phyloP scores from a whole-genome alignment of 2,329 filamentous ascomycete species.

The Pseudogymnoascus sp. region DNA sequence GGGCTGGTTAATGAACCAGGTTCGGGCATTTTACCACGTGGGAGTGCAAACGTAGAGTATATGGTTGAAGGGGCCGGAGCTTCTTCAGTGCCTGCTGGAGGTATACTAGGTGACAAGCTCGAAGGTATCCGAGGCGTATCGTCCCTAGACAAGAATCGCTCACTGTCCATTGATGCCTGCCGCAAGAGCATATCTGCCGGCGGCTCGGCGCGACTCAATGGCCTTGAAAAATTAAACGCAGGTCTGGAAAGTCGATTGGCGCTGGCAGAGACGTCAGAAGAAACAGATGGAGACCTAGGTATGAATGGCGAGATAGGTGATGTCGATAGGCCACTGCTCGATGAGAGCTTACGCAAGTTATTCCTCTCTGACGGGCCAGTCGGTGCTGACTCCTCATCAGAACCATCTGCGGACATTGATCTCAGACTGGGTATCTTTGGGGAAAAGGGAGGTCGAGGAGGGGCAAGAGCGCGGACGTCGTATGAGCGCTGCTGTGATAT shows the following conservation, averaged over 20 bases:
- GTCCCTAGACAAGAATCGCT: slow-evolving; percentile 55
- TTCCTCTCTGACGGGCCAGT: slow-evolving; percentile 52
- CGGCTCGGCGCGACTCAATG: slow-evolving; percentile 65
- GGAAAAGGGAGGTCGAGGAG: slow-evolving; percentile 35
- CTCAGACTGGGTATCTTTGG: slow-evolving; percentile 48
- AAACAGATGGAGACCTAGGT: slow-evolving; percentile 72
- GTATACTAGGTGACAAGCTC: slow-evolving; percentile 64
- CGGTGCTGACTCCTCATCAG: slow-evolving; percentile 61
- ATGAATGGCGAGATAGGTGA: slow-evolving; percentile 57
- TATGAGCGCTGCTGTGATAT: slow-evolving; percentile 24
- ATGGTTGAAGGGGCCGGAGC: slow-evolving; percentile 62
- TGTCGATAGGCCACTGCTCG: slow-evolving; percentile 54
- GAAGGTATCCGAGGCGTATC: slow-evolving; percentile 61
- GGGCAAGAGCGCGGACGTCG: slow-evolving; percentile 35
- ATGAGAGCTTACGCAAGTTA: slow-evolving; percentile 67
- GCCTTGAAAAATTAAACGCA: slow-evolving; percentile 89
- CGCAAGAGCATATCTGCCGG: slow-evolving; percentile 48
- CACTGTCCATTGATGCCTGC: slow-evolving; percentile 59
- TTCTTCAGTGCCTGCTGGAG: slow-evolving; percentile 45
- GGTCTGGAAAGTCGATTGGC: slow-evolving; percentile 55
- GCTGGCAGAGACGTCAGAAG: slow-evolving; percentile 67
- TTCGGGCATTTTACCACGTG: slow-evolving; percentile 71
- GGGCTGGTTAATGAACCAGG: slow-evolving; percentile 47
- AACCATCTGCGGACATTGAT: slow-evolving; percentile 55
- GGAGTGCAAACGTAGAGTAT: slow-evolving; percentile 76